A percentile compares a stretch with the other conserved stretches of the same genome.
Evolutionary conservation across 371 early-diverging fungal species (phyloP).

Genomic region (Saksenaea oblongispora): DNA sequence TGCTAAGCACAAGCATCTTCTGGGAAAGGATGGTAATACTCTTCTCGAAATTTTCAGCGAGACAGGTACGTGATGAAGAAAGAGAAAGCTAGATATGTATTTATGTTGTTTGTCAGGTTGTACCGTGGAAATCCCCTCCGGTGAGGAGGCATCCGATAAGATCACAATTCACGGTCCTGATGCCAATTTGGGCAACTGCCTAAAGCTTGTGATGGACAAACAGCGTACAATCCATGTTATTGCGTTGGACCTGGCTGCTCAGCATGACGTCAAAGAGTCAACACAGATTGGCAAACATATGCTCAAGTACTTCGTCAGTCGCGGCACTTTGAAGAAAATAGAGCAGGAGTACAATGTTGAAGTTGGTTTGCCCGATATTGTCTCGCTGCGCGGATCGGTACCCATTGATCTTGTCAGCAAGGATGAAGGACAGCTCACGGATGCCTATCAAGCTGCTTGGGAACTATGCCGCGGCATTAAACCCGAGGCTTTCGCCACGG

Average conservation of each 20-base stretch:
- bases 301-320: constrained; percentile 62
- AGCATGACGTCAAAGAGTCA: constrained; percentile 54
- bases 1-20: constrained; percentile 88
- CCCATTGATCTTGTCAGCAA: constrained; percentile 69
- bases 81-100: neutral
- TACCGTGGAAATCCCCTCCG: constrained; percentile 48
- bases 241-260: constrained; percentile 50
- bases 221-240: constrained; percentile 64
- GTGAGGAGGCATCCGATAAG: constrained; percentile 69
- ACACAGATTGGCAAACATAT: constrained; percentile 59
- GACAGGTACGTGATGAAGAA: constrained; percentile 49
- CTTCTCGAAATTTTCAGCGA: constrained; percentile 79
- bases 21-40: constrained; percentile 80
- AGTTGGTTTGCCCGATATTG: constrained; percentile 51
- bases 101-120: constrained; percentile 4
- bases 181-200: constrained; percentile 62
- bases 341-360: constrained; percentile 65
- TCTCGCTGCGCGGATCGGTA: constrained; percentile 27
- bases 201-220: constrained; percentile 78
- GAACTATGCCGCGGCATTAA: constrained; percentile 36
- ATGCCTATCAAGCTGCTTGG: constrained; percentile 51
- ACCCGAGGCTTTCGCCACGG: constrained; percentile 66
- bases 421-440: constrained; percentile 49
- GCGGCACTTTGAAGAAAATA: constrained; percentile 62
- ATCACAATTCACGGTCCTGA: constrained; percentile 85